phyloP scores from a whole-genome alignment of 768 basidiomycete species.

The Postia placenta region DNA sequence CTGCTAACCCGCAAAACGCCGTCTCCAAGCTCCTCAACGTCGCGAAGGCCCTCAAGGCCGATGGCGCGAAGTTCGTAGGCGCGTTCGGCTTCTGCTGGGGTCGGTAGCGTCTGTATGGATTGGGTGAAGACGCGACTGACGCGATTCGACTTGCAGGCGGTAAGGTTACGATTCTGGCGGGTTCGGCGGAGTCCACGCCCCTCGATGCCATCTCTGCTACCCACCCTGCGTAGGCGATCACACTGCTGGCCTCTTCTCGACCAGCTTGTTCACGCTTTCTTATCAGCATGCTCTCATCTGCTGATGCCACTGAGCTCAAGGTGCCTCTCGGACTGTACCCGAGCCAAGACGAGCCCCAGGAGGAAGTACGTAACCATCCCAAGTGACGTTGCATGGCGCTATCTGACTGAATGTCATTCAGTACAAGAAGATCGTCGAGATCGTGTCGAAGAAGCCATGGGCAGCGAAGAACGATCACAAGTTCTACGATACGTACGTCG shows the following conservation, averaged over 20 bases:
- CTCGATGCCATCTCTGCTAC: constrained; percentile 44
- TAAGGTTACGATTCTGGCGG: constrained; percentile 41
- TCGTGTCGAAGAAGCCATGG: constrained; percentile 44
- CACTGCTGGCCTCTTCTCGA: background rate
- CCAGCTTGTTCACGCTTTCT: no score
- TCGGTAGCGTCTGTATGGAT: constrained; percentile 11
- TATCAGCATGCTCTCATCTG: constrained; percentile 46
- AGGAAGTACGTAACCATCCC: constrained; percentile 33
- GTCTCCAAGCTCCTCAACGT: constrained; percentile 37
- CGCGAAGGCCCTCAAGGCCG: constrained; percentile 33
- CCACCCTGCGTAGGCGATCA: constrained; percentile 49
- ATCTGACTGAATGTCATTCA: constrained; percentile 14
- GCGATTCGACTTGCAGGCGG: constrained; percentile 30
- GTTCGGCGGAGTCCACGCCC: constrained; percentile 31
- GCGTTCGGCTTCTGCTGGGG: constrained; percentile 57
- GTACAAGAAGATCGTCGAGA: constrained; percentile 45
- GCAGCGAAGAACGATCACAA: constrained; percentile 44
- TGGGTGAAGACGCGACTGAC: background rate
- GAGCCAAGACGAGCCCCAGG: constrained; percentile 51
- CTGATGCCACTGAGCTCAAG: constrained; percentile 43
- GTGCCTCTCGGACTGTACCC: constrained; percentile 52
- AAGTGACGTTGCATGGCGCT: background rate
- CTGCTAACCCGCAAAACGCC: constrained; percentile 36
- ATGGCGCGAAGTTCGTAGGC: constrained; percentile 40
- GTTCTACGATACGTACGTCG: constrained; percentile 31